Base-by-base conservation (phyloP, 495 filamentous ascomycete genomes). In the Neurospora tetrasperma region DNA sequence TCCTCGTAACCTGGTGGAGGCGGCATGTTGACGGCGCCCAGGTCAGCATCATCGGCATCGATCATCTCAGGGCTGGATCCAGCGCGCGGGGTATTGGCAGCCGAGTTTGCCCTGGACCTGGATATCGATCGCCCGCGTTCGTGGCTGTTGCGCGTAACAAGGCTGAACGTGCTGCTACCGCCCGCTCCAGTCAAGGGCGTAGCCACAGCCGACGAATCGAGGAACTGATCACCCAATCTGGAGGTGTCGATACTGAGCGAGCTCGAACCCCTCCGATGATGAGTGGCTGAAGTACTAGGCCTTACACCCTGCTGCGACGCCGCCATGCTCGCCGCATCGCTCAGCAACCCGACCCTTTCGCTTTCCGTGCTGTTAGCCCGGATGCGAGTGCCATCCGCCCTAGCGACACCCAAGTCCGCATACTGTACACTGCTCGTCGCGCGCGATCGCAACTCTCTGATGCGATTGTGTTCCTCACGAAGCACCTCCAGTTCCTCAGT, bases 331-430 rank as follows among this genome's bases (percentile, higher is more conserved):
- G 90, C 90, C 10, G 91, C 89, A 73, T 92, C 89, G 27, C 88
- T 89, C 5, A 97, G 84, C 4, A 97, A 85, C 3, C 93, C 93
- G 16, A 89, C 83, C 16, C 88, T 83, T 77, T 97, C 92, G 44
- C 91, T 93, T 73, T 95, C 93, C 31, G 85, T 85, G 69, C 92
- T 95, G 75, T 90, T 91, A 20, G 93, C 93, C 48, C 96, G 89
- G 71, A 99, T 81, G 16, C 96, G 88, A 0, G 92, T 93, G 23
- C 96, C 96, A 78, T 98, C 96, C 74, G 94, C 94, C 68, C 94
- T 86, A 10, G 93, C 94, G 69, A 96, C 88, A 41, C 96, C 96
- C 12, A 98, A 80, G 11, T 93, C 91, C 6, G 89, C 93, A 78
- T 99, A 99, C 72, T 88, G 90, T 16, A 98, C 96, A 73, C 89